These are phyloP conservation scores for Chaetomium tenue DNA, from an alignment of 495 filamentous ascomycete genomes.

Conservation along the genomic window DNA sequence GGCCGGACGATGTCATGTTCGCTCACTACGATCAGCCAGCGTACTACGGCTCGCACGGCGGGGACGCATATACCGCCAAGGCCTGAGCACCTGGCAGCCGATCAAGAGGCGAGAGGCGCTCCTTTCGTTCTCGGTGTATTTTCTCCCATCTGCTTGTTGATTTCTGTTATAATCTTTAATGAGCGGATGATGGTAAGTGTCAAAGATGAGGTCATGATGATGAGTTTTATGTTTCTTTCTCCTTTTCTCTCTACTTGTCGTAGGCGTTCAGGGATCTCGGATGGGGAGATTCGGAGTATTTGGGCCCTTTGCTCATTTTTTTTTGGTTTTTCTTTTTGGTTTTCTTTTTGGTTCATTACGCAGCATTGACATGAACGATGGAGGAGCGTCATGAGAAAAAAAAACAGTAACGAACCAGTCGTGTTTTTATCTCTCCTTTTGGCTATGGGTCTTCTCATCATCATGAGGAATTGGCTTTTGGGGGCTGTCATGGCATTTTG, in stretches of 20 bases:
- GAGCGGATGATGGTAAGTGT: conserved; percentile 10
- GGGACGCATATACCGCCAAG: not conserved
- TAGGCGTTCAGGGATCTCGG: conserved; percentile 13
- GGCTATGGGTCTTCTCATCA: not conserved
- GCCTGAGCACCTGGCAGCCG: not conserved
- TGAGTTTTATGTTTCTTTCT: not conserved
- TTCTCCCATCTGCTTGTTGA: conserved; percentile 5
- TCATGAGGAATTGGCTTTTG: not conserved
- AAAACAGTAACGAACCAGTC: conserved; percentile 35
- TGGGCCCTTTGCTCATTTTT: not conserved
- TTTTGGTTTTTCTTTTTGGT: not conserved
- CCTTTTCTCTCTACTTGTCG: conserved; percentile 10
- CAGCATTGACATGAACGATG: conserved; percentile 25
- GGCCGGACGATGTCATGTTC: conserved; percentile 27
- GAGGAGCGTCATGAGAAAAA: conserved; percentile 25
- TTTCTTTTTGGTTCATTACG: conserved; percentile 19
- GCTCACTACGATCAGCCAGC: conserved; percentile 20
- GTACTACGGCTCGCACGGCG: not conserved
- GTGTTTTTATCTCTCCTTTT: conserved; percentile 21
- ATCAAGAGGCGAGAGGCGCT: not conserved
- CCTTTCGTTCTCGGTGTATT: conserved; percentile 16
- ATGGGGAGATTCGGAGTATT: not conserved
- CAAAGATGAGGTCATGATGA: conserved; percentile 10
- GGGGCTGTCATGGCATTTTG: conserved; percentile 13
- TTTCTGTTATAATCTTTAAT: conserved; percentile 27